phyloP scores from a whole-genome alignment of 2,329 filamentous ascomycete species.

The Aspergillus awamori region DNA sequence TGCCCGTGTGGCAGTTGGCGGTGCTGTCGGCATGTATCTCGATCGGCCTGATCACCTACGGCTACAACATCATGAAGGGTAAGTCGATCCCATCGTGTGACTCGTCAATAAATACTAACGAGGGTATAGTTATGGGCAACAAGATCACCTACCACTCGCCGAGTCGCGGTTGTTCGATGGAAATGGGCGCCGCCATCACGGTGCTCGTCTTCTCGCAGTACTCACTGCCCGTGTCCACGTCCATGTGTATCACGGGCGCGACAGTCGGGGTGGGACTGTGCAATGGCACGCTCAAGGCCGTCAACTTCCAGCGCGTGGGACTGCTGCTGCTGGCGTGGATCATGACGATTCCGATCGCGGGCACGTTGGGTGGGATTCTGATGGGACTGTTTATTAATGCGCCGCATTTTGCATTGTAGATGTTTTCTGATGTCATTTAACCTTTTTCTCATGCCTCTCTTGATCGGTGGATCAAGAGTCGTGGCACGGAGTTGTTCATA shows the following conservation, averaged over 20 bases:
- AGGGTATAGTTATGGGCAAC: slow-evolving; percentile 71
- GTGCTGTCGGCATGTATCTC: slow-evolving; percentile 67
- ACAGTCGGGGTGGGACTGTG: slow-evolving; percentile 78
- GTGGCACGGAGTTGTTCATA: too few species aligned
- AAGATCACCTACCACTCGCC: slow-evolving; percentile 73
- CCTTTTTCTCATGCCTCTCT: too few species aligned
- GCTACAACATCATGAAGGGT: slow-evolving; percentile 84
- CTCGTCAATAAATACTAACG: slow-evolving; percentile 17
- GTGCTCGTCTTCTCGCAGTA: slow-evolving; percentile 76
- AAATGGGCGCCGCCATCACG: slow-evolving; percentile 77
- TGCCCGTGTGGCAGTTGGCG: slow-evolving; percentile 76
- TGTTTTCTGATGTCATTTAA: neutral
- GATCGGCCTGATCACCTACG: slow-evolving; percentile 71
- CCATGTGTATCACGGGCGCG: slow-evolving; percentile 79
- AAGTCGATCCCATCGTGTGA: slow-evolving; percentile 30
- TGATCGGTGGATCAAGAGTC: too few species aligned
- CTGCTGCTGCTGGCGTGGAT: slow-evolving; percentile 70
- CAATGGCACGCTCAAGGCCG: slow-evolving; percentile 70
- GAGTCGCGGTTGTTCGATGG: slow-evolving; percentile 68
- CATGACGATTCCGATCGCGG: slow-evolving; percentile 65
- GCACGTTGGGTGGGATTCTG: slow-evolving; percentile 56
- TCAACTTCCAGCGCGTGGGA: slow-evolving; percentile 75
- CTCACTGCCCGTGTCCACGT: slow-evolving; percentile 74
- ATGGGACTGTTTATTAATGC: slow-evolving; percentile 62
- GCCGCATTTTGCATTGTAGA: slow-evolving; percentile 53